Percentiles rank a stretch among this genome's conserved stretches.
phyloP scores from a whole-genome alignment of 2,329 filamentous ascomycete species.

The Cadophora sp. region DNA sequence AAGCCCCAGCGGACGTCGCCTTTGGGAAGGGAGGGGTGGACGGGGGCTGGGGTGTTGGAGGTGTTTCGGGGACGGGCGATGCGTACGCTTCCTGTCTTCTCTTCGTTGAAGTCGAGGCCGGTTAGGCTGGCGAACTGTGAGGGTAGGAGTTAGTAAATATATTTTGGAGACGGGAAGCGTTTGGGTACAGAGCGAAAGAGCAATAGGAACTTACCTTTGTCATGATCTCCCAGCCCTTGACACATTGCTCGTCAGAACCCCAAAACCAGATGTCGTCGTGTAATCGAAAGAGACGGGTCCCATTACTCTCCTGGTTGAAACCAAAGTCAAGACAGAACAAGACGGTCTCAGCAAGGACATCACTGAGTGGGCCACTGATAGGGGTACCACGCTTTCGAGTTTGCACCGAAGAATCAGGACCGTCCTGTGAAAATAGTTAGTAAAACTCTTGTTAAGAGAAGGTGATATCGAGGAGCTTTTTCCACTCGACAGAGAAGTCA shows the following conservation, averaged over 20 bases:
- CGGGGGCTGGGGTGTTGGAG: conserved; percentile 18
- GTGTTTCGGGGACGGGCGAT: conserved; percentile 43
- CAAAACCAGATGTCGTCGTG: conserved; percentile 74
- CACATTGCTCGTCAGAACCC: conserved; percentile 59
- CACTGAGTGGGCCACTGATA: conserved; percentile 63
- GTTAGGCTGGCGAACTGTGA: conserved; percentile 58
- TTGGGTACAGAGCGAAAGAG: neutral
- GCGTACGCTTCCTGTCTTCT: conserved; percentile 61
- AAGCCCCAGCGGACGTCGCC: conserved; percentile 65
- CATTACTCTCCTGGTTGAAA: conserved; percentile 63
- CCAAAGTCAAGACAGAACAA: conserved; percentile 71
- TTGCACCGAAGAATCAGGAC: conserved; percentile 51
- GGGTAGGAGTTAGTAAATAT: neutral
- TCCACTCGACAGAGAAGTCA: neutral
- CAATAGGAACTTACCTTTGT: conserved; percentile 33
- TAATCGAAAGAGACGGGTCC: conserved; percentile 63
- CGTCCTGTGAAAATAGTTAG: conserved; percentile 51
- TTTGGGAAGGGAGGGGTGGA: conserved; percentile 50
- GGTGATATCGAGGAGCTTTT: neutral
- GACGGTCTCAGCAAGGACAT: conserved; percentile 64
- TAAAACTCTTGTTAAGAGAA: neutral
- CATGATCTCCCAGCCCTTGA: conserved; percentile 64
- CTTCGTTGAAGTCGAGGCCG: conserved; percentile 62
- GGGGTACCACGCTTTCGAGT: conserved; percentile 63
- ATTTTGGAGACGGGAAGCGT: neutral